Percentiles rank a stretch among this genome's conserved stretches.
Conservation (phyloP, 345 rosid species). For the Bretschneidera sinensis region DNA sequence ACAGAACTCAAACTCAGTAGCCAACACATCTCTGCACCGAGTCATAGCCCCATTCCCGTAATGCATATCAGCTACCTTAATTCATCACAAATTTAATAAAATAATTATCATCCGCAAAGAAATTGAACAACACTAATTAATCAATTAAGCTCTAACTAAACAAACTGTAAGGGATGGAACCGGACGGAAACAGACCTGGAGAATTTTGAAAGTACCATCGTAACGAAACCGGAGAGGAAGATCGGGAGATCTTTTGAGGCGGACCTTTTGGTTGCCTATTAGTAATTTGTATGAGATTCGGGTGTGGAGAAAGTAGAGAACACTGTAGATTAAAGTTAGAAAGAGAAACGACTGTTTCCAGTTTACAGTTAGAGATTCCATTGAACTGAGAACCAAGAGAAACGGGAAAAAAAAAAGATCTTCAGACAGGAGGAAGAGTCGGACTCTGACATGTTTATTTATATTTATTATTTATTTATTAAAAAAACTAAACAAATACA, state of each 20-base stretch:
- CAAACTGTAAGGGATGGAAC: neutral
- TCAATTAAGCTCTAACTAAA: neutral
- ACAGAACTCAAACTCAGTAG: constrained; percentile 48
- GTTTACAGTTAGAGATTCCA: constrained; percentile 17
- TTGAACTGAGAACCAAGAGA: too few relatives aligned
- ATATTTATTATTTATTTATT: too few relatives aligned
- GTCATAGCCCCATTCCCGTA: constrained; percentile 65
- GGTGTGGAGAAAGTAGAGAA: constrained; percentile 45
- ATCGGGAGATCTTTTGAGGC: constrained; percentile 43
- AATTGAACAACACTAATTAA: neutral
- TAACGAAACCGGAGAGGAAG: constrained; percentile 76
- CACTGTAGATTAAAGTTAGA: constrained; percentile 26
- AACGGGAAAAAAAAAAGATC: too few relatives aligned
- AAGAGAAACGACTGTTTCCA: constrained; percentile 43
- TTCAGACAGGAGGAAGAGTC: too few relatives aligned
- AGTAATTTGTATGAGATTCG: constrained; percentile 33
- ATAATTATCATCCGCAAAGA: too few relatives aligned
- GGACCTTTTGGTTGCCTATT: constrained; percentile 37
- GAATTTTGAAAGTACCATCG: constrained; percentile 92
- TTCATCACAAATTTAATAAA: neutral
- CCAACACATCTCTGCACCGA: constrained; percentile 72
- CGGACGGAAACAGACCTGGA: constrained; percentile 45
- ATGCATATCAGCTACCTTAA: constrained; percentile 91
- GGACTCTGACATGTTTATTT: too few relatives aligned
- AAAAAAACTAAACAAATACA: too few relatives aligned